Conservation (phyloP, 2,329 filamentous ascomycete genomes). For the Talaromyces sp. region DNA sequence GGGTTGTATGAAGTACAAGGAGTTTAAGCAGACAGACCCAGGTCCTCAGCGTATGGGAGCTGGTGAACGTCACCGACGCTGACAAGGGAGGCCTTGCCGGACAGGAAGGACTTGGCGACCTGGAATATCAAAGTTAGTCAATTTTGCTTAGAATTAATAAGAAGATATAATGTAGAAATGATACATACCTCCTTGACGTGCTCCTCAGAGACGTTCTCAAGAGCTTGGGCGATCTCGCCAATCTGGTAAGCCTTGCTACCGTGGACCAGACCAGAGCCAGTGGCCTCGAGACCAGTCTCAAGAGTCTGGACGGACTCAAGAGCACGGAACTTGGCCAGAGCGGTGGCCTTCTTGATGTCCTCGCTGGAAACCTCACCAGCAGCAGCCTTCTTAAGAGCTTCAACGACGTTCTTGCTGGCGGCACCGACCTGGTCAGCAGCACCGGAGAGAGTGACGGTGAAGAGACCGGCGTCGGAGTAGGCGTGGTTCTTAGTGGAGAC, state of each 20-base stretch:
- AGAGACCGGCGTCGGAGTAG: slow-evolving; percentile 93
- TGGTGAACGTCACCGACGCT: slow-evolving; percentile 88
- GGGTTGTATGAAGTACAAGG: slow-evolving; percentile 39
- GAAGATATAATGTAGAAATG: background rate
- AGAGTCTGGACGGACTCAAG: slow-evolving; percentile 80
- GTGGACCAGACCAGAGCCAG: slow-evolving; percentile 81
- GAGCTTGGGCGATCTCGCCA: slow-evolving; percentile 73
- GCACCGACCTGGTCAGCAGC: slow-evolving; percentile 71
- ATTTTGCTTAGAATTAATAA: background rate
- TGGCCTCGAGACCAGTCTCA: slow-evolving; percentile 75
- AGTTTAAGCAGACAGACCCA: slow-evolving; percentile 88
- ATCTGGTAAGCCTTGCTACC: slow-evolving; percentile 83
- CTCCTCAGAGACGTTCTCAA: slow-evolving; percentile 80
- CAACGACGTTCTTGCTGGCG: slow-evolving; percentile 75
- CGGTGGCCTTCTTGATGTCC: slow-evolving; percentile 86
- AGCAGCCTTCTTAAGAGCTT: slow-evolving; percentile 79
- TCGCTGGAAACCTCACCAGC: slow-evolving; percentile 77
- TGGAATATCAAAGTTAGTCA: slow-evolving; percentile 47
- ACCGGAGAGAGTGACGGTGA: slow-evolving; percentile 80
- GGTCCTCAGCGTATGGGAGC: slow-evolving; percentile 89
- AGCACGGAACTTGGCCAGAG: slow-evolving; percentile 89
- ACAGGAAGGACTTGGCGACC: slow-evolving; percentile 85
- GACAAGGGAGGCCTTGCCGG: slow-evolving; percentile 85
- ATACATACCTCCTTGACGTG: slow-evolving; percentile 79
- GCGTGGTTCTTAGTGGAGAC: slow-evolving; percentile 75